phyloP scores from a whole-genome alignment of 441 rosid species.

The Adansonia gregorii region DNA sequence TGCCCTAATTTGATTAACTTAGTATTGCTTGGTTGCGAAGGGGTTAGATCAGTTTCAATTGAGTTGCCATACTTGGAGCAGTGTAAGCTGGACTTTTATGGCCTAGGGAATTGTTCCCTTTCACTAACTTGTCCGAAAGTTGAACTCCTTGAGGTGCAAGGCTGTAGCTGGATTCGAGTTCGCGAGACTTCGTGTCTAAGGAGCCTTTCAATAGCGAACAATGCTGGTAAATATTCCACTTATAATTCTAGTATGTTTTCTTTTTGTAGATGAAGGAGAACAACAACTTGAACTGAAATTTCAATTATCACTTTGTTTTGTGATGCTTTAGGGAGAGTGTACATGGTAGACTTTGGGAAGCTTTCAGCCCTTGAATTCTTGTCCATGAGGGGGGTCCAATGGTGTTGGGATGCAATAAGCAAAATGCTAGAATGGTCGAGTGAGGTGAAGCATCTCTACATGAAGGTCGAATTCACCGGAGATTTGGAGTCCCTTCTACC shows the following conservation, averaged over 20 bases:
- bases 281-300: neutral
- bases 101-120: slow-evolving; percentile 72
- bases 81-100: slow-evolving; percentile 85
- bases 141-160: slow-evolving; percentile 73
- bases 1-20: slow-evolving; percentile 69
- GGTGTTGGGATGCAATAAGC: slow-evolving; percentile 92
- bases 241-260: slow-evolving; percentile 15
- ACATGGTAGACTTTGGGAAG: slow-evolving; percentile 82
- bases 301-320: neutral
- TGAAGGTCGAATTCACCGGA: slow-evolving; percentile 92
- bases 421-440: slow-evolving; percentile 75
- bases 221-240: slow-evolving; percentile 57
- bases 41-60: slow-evolving; percentile 63
- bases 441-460: slow-evolving; percentile 78
- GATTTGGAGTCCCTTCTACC: slow-evolving; percentile 76
- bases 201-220: slow-evolving; percentile 72
- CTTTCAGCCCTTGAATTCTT: slow-evolving; percentile 72
- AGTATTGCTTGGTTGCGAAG: slow-evolving; percentile 83
- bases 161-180: slow-evolving; percentile 88
- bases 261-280: neutral
- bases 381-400: slow-evolving; percentile 86
- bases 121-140: slow-evolving; percentile 61
- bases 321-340: slow-evolving; percentile 67
- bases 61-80: slow-evolving; percentile 68
- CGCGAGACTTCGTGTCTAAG: slow-evolving; percentile 63